Conservation (phyloP, 495 filamentous ascomycete species). For the Trichodelitschia bisporula region DNA sequence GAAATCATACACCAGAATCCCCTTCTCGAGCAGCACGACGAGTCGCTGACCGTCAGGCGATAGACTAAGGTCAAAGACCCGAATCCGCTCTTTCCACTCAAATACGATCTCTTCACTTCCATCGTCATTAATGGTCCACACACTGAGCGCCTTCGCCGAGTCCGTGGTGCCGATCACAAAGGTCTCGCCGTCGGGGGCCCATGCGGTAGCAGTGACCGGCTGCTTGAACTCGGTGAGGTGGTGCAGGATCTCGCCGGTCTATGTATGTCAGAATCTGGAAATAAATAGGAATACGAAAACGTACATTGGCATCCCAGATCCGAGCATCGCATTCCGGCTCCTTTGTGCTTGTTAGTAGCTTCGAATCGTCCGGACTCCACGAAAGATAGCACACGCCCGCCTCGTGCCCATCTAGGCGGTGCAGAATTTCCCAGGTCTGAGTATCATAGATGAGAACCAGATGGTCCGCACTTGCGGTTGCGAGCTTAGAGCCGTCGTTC, state of each 20-base stretch:
- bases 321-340: constrained; percentile 52
- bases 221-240: constrained; percentile 45
- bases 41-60: constrained; percentile 57
- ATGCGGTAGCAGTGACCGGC: constrained; percentile 64
- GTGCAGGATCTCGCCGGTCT: constrained; percentile 46
- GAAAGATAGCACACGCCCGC: constrained; percentile 46
- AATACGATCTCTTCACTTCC: constrained; percentile 27
- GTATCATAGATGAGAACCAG: constrained; percentile 68
- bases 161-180: constrained; percentile 71
- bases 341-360: constrained; percentile 56
- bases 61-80: constrained; percentile 65
- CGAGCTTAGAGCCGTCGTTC: constrained; percentile 62
- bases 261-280: constrained; percentile 5
- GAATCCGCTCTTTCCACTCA: constrained; percentile 34
- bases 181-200: constrained; percentile 52
- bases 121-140: constrained; percentile 35
- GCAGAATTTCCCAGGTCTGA: constrained; percentile 34
- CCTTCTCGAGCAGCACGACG: constrained; percentile 46
- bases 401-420: constrained; percentile 37
- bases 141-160: constrained; percentile 32
- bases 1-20: constrained; percentile 67
- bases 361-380: constrained; percentile 82
- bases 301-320: constrained; percentile 58
- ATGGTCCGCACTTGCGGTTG: constrained; percentile 52
- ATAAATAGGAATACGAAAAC: constrained; percentile 8